These are phyloP conservation scores for Russula foetens DNA, from an alignment of 768 basidiomycete species.

Conservation along the genomic window DNA sequence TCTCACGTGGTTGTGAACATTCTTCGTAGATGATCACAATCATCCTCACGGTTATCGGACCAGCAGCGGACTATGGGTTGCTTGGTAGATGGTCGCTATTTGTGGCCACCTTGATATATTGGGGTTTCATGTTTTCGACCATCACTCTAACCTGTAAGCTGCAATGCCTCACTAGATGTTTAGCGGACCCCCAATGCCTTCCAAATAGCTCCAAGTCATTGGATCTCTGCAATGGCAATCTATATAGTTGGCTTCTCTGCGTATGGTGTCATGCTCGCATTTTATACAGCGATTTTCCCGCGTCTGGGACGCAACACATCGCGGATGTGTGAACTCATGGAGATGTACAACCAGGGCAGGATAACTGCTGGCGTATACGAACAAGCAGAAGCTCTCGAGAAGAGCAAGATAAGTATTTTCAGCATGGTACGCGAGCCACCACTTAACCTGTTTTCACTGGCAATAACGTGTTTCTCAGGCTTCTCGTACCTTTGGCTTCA, in stretches of 20 bases:
- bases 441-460: background rate
- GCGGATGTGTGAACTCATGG: constrained; percentile 45
- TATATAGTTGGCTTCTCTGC: constrained; percentile 74
- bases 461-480: constrained; percentile 30
- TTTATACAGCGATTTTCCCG: constrained; percentile 72
- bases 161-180: background rate
- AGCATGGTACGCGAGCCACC: constrained; percentile 47
- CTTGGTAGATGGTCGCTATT: constrained; percentile 76
- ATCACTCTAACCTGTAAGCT: constrained; percentile 63
- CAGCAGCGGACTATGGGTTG: constrained; percentile 62
- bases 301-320: constrained; percentile 71
- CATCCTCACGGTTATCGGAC: constrained; percentile 68
- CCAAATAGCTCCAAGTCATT: constrained; percentile 48
- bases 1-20: background rate
- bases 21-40: constrained; percentile 58
- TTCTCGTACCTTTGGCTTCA: constrained; percentile 70
- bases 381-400: constrained; percentile 68
- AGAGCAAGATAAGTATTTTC: constrained; percentile 64
- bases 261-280: constrained; percentile 75
- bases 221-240: constrained; percentile 65
- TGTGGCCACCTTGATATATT: constrained; percentile 63
- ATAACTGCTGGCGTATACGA: constrained; percentile 53
- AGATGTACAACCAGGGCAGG: constrained; percentile 50
- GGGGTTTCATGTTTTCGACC: constrained; percentile 72
- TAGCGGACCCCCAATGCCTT: too few species aligned